Base-by-base conservation (phyloP, 305 asterid genomes). In the Fraxinus baroniana region DNA sequence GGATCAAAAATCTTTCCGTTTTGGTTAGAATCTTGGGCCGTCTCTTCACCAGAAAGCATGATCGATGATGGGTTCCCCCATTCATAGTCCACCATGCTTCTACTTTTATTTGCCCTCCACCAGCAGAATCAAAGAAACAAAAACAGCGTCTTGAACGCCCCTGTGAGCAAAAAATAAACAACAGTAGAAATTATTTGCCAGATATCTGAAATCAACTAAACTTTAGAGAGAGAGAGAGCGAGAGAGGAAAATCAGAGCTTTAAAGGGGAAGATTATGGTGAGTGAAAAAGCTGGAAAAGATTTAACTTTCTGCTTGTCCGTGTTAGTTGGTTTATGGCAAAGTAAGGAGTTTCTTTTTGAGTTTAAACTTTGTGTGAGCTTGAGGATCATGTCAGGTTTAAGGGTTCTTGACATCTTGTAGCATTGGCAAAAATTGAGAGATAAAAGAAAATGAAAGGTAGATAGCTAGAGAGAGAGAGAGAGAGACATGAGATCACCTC, bases 21-120 rank as follows among this genome's bases (percentile, higher is more conserved):
- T 4, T 89, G 92, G 36, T 90, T 93, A 8, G 90, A 74, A 13
- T 90, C 93, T 1, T 86, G 92, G 1, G 52, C 78, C 9, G 82
- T 87, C 64, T 93, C 97, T 0, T 93, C 96, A 28, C 76, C 90
- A 20, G 94, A 82, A 36, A 93, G 89, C 90, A 94, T 93, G 83
- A 91, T 87, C 81, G 92, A 44, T 0, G 97, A 87, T 70, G 94
- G 97, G 86, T 89, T 94, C 3, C 91, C 97, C 98, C 98, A 94
- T 79, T 90, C 98, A 41, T 94, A 95, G 72, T 92, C 94, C 98
- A 95, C 81, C 99, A 95, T 95, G 78, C 83, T 66, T 9, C 82
- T 35, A 28, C 3, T 22, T 28, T 17, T n/a, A 52, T 60, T 32
- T 57, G 44, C 41, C 72, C 77, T 37, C 77, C 71, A 76, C 49